These are phyloP conservation scores for Acrodontium crateriforme DNA, from an alignment of 2,329 filamentous ascomycete genomes.

Conservation along the genomic window DNA sequence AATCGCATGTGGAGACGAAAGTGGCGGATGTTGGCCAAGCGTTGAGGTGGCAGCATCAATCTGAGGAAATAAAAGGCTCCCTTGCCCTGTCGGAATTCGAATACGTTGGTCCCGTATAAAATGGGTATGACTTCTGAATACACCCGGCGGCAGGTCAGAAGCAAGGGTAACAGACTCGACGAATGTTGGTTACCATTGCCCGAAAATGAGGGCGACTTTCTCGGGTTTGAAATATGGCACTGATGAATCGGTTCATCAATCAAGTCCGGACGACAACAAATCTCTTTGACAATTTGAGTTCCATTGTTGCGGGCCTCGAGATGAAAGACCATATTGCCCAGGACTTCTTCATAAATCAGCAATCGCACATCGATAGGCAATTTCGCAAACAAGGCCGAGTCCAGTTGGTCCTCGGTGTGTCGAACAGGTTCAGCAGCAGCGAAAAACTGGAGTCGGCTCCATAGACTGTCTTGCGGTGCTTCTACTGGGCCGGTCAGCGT, in stretches of 20 bases:
- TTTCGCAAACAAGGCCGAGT: conserved; percentile 13
- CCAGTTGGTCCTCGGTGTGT: conserved; percentile 11
- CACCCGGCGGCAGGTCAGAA: conserved; percentile 18
- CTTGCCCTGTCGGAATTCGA: conserved; percentile 21
- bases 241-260: conserved; percentile 14
- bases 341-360: conserved; percentile 21
- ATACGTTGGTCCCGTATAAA: conserved; percentile 20
- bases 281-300: conserved; percentile 14
- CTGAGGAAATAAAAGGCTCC: conserved; percentile 19
- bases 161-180: conserved; percentile 15
- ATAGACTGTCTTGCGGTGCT: conserved; percentile 10
- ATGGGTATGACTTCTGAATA: conserved; percentile 19
- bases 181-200: conserved; percentile 8
- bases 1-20: conserved; percentile 19
- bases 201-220: background rate
- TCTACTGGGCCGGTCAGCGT: conserved; percentile 16
- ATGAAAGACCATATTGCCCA: conserved; percentile 17
- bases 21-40: conserved; percentile 15
- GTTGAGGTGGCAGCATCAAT: conserved; percentile 15
- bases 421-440: conserved; percentile 11
- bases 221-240: conserved; percentile 14
- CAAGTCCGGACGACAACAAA: conserved; percentile 13
- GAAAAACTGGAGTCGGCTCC: conserved; percentile 14
- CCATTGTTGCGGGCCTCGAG: conserved; percentile 13
- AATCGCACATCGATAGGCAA: conserved; percentile 20